These are phyloP conservation scores for Betula pendula DNA, from an alignment of 306 rosid species.

Conservation along the genomic window DNA sequence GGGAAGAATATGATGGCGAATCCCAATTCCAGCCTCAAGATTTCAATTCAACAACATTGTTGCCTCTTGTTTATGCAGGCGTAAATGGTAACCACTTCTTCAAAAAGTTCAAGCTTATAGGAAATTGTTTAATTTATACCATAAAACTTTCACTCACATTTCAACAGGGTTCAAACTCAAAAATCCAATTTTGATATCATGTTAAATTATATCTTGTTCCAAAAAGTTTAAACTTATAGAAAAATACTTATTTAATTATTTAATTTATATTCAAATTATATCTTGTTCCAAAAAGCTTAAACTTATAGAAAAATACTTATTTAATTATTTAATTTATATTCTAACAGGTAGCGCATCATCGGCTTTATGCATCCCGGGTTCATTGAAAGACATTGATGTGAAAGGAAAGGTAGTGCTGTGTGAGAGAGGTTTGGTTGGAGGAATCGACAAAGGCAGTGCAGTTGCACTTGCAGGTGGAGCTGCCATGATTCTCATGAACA, in stretches of 20 bases:
- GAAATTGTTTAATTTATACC: too few relatives aligned
- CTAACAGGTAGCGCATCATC: not conserved
- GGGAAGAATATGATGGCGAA: slow-evolving; percentile 45
- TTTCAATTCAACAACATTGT: slow-evolving; percentile 14
- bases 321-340: too few relatives aligned
- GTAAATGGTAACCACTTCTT: slow-evolving; percentile 5
- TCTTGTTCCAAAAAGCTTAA: too few relatives aligned
- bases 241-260: too few relatives aligned
- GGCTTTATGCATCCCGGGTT: slow-evolving; percentile 22
- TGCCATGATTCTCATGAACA: slow-evolving; percentile 50
- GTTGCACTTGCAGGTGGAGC: slow-evolving; percentile 46
- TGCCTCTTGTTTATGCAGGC: slow-evolving; percentile 52
- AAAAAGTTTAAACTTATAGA: too few relatives aligned
- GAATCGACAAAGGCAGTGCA: slow-evolving; percentile 14
- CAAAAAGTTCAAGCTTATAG: too few relatives aligned
- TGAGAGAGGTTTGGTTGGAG: slow-evolving; percentile 33
- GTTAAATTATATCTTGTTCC: too few relatives aligned
- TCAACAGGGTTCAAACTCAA: too few relatives aligned
- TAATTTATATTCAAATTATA: too few relatives aligned
- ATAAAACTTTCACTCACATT: too few relatives aligned
- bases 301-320: too few relatives aligned
- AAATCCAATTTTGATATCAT: too few relatives aligned
- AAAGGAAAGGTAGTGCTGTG: slow-evolving; percentile 43
- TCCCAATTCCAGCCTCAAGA: slow-evolving; percentile 34
- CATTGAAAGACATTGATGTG: slow-evolving; percentile 28